Evolutionary conservation across 148 eudicot genomes (phyloP), one percentile per base, ranked within the genome.

Genomic region (Amaranthus cruentus): DNA sequence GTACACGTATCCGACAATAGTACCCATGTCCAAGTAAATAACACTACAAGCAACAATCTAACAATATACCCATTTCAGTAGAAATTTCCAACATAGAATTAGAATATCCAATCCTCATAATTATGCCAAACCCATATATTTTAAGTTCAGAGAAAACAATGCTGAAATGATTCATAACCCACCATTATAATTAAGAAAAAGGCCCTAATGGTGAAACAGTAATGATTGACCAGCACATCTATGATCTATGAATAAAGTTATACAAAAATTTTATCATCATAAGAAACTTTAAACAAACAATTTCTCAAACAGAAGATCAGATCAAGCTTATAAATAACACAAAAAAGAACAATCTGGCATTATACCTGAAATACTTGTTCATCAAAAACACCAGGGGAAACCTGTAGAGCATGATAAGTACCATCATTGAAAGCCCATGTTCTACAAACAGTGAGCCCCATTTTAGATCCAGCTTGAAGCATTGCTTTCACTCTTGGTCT

Each of bases 401-500:
- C 62, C 82, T 95, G 99, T 8, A 95, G 86, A 75, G 99, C 97
- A 84, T 91, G 89, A 66, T 91, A 90, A 28, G 73, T 81, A 57
- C 91, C 97, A 85, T 95, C 99, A 87, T 87, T 95, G 74, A 91
- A 95, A 15, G 89, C 97, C 99, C 99, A 95, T 72, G 96, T 88
- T 79, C 98, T 76, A 76, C 97, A 95, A 47, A 95, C 98, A 68
- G 97, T 87, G 10, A 95, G 88, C 55, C 98, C 98, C 96, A 91
- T 90, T 76, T 87, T 88, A 9, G 96, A 89, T 72, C 90, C 97
- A 62, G 86, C 84, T 79, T 81, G 83, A 46, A 90, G 81, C 84
- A 95, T 85, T 14, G 77, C 84, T 70, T 77, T 83, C 14, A 95
- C 83, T 73, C 87, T 86, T 5, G 83, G 77, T 67, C 85, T 85